Percentiles rank a stretch among this genome's conserved stretches.
phyloP scores from a whole-genome alignment of 176 grass and related monocot genomes.

The Poa annua region DNA sequence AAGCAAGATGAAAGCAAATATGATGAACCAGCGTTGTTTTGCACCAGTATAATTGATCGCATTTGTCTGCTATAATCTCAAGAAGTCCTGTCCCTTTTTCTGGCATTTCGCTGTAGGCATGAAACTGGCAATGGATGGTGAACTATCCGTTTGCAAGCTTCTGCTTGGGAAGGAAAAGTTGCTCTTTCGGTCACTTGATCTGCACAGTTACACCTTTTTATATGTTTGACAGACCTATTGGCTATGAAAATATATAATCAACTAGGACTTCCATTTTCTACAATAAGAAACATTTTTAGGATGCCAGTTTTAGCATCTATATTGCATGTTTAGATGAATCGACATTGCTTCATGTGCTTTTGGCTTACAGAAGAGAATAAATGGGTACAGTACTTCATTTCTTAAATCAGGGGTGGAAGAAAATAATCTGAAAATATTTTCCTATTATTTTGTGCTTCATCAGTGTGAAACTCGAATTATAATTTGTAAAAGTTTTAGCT shows the following conservation, averaged over 20 bases:
- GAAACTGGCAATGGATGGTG: conserved; percentile 42
- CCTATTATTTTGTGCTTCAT: conserved; percentile 14
- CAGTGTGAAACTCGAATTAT: neutral
- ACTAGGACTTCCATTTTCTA: conserved; percentile 24
- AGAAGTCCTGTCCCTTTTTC: conserved; percentile 19
- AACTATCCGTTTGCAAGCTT: conserved; percentile 19
- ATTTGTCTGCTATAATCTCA: conserved; percentile 28
- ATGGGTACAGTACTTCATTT: conserved; percentile 26
- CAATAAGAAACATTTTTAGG: conserved; percentile 32
- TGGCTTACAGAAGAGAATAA: conserved; percentile 23
- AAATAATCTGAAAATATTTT: conserved; percentile 8
- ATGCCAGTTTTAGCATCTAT: conserved; percentile 42
- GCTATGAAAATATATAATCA: conserved; percentile 37
- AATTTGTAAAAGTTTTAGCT: conserved; percentile 2
- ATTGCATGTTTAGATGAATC: conserved; percentile 26
- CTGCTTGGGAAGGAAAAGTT: conserved; percentile 24
- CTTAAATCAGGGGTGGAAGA: neutral
- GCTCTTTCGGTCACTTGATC: conserved; percentile 31
- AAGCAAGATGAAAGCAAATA: conserved; percentile 50
- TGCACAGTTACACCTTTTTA: conserved; percentile 35
- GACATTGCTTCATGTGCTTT: neutral
- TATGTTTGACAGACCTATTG: conserved; percentile 39
- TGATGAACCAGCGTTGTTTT: conserved; percentile 37
- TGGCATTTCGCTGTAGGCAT: conserved; percentile 13
- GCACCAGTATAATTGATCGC: conserved; percentile 35